A percentile compares a stretch with the other conserved stretches of the same genome.
These are phyloP conservation scores for Pichia californica DNA, from an alignment of 805 yeast species.

Conservation along the genomic window DNA sequence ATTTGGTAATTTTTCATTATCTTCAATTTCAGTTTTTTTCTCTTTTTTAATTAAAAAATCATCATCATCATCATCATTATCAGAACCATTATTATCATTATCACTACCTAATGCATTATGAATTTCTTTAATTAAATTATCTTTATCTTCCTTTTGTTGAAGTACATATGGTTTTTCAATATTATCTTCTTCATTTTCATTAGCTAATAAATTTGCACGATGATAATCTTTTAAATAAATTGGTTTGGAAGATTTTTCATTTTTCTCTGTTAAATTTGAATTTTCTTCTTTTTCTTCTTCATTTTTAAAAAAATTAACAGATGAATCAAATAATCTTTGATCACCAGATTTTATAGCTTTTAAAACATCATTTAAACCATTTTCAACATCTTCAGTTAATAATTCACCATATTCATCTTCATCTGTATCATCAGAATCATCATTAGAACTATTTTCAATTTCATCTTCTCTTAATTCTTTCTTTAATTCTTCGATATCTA, in stretches of 20 bases:
- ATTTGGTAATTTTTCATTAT: slow-evolving; percentile 16
- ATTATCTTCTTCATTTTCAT: slow-evolving; percentile 48
- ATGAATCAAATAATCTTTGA: slow-evolving; percentile 56
- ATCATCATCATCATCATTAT: slow-evolving; percentile 32
- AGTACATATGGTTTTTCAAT: slow-evolving; percentile 64
- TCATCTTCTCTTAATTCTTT: slow-evolving; percentile 20
- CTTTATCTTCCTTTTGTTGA: slow-evolving; percentile 71
- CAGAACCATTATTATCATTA: slow-evolving; percentile 41
- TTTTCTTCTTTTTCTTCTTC: slow-evolving; percentile 52
- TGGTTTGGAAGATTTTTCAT: slow-evolving; percentile 56
- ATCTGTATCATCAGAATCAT: slow-evolving; percentile 39
- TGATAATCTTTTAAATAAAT: slow-evolving; percentile 89
- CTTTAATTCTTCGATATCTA: slow-evolving; percentile 13
- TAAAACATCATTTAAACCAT: slow-evolving; percentile 68
- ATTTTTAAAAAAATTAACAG: slow-evolving; percentile 67
- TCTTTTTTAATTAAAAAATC: slow-evolving; percentile 58
- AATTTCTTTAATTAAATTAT: slow-evolving; percentile 69
- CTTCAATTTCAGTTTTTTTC: slow-evolving; percentile 22
- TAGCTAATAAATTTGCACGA: slow-evolving; percentile 65
- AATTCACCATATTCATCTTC: slow-evolving; percentile 92
- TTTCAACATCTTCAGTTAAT: slow-evolving; percentile 78
- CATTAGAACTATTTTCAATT: slow-evolving; percentile 25
- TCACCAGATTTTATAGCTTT: slow-evolving; percentile 66
- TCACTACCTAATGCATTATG: slow-evolving; percentile 55
- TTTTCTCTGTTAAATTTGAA: slow-evolving; percentile 29